These are phyloP conservation scores for Rhododendron vialii DNA, from an alignment of 148 eudicot genomes.

Conservation along the genomic window DNA sequence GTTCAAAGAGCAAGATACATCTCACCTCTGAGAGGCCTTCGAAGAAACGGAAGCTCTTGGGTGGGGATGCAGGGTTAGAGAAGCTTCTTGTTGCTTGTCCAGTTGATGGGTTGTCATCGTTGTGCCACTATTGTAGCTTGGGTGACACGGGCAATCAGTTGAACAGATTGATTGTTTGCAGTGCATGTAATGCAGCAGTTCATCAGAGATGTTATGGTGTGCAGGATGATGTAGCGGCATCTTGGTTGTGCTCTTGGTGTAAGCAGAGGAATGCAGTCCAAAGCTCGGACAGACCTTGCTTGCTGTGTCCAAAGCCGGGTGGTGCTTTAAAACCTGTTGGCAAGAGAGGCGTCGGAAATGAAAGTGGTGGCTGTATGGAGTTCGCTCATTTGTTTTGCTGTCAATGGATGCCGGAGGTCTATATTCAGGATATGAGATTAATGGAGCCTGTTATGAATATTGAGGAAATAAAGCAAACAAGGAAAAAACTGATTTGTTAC, in stretches of 20 bases:
- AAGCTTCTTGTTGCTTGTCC: slow-evolving; percentile 65
- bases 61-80: slow-evolving; percentile 76
- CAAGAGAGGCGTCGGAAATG: slow-evolving; percentile 33
- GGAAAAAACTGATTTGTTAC: slow-evolving; percentile 69
- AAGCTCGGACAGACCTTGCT: slow-evolving; percentile 49
- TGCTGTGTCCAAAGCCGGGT: slow-evolving; percentile 72
- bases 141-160: slow-evolving; percentile 68
- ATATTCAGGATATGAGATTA: slow-evolving; percentile 60
- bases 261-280: slow-evolving; percentile 32
- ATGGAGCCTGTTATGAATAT: slow-evolving; percentile 82
- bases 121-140: slow-evolving; percentile 81
- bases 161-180: slow-evolving; percentile 66
- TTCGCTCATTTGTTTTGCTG: slow-evolving; percentile 91
- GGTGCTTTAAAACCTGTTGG: slow-evolving; percentile 77
- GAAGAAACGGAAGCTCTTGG: slow-evolving; percentile 82
- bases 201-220: slow-evolving; percentile 96
- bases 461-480: slow-evolving; percentile 63
- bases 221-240: slow-evolving; percentile 47
- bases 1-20: slow-evolving; percentile 75
- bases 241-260: slow-evolving; percentile 90
- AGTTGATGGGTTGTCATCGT: slow-evolving; percentile 50
- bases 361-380: slow-evolving; percentile 30
- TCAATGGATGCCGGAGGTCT: slow-evolving; percentile 91
- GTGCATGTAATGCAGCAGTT: slow-evolving; percentile 67
- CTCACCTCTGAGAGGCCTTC: slow-evolving; percentile 74